Base-by-base conservation (phyloP, 2,329 filamentous ascomycete species). In the Pestalotiopsis sp. region DNA sequence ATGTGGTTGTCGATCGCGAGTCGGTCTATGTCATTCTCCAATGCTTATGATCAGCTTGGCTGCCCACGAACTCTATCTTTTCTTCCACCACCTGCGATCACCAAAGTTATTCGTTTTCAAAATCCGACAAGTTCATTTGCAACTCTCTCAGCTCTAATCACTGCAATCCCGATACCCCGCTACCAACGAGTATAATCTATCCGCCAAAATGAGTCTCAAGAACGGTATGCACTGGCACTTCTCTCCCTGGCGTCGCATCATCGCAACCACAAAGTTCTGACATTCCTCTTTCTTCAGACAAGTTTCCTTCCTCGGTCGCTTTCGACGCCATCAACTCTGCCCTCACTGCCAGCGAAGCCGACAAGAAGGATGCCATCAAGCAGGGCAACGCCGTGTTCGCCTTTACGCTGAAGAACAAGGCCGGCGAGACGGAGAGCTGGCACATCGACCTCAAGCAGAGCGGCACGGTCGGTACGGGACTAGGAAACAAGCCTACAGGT, bases 381-480 rank as follows among this genome's bases (percentile, higher is more conserved):
- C 90, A 94, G 79, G 95, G 91, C 78, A 92, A 92, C 76, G 94
- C 92, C 70, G 86, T 98, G 80, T 98, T 97, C 81, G 91, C 91
- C 70, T 98, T 99, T 84, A 94, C 90, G 67, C 86, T 99, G 74
- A 98, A 97, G 88, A 99, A 99, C 87, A 82, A 85, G 69, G 87
- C 87, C 27, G 94, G 94, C 76, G 89, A 95, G 81, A 91, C 90
- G 69, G 90, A 94, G 77, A 92, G 90, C 83, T 99, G 96, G 96
- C 90, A 97, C 85, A 93, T 99, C 75, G 96, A 99, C 81, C 90
- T 99, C 71, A 98, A 98, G 87, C 89, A 97, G 77, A 92, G 91
- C 71, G 96, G 96, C 72, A 88, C 87, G 68, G 95, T 97, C 57
- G 92, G 88, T 76, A 92, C 92, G 78, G 96, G 96, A 68, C 80